A percentile compares a stretch with the other conserved stretches of the same genome.
These are phyloP conservation scores for Phytophthora quininea DNA, from an alignment of 352 stramenopile genomes.

Conservation along the genomic window DNA sequence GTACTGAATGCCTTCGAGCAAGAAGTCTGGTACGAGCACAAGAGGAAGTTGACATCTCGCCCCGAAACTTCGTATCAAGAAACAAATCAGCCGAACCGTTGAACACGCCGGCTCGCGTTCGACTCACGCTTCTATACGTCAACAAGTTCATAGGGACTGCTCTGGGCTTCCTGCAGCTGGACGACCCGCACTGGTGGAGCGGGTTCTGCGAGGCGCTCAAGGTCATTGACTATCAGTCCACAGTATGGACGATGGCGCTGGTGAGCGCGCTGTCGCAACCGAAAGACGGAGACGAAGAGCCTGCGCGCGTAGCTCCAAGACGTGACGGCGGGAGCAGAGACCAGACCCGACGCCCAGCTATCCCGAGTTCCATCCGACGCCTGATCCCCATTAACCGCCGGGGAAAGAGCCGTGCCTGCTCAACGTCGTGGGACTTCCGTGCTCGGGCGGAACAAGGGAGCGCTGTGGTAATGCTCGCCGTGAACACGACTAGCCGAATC, in stretches of 20 bases:
- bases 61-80: slow-evolving; percentile 10
- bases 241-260: slow-evolving; percentile 12
- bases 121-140: background rate
- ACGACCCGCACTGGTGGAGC: background rate
- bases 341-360: background rate
- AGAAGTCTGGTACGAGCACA: slow-evolving; percentile 19
- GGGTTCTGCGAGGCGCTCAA: background rate
- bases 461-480: slow-evolving; percentile 4
- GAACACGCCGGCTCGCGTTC: background rate
- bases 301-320: too few relatives aligned
- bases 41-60: slow-evolving; percentile 2
- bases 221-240: slow-evolving; percentile 9
- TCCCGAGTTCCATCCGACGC: background rate
- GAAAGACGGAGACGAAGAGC: background rate
- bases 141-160: slow-evolving; percentile 7
- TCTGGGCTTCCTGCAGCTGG: slow-evolving; percentile 1
- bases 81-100: slow-evolving; percentile 21
- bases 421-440: background rate
- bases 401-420: slow-evolving; percentile 13
- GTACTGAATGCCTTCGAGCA: slow-evolving; percentile 2
- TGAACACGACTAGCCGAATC: background rate
- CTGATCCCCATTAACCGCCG: slow-evolving; percentile 1
- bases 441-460: background rate
- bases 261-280: slow-evolving; percentile 12
- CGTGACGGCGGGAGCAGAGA: background rate